Base-by-base conservation (phyloP, 768 basidiomycete genomes). In the Tubosaeta sp. region DNA sequence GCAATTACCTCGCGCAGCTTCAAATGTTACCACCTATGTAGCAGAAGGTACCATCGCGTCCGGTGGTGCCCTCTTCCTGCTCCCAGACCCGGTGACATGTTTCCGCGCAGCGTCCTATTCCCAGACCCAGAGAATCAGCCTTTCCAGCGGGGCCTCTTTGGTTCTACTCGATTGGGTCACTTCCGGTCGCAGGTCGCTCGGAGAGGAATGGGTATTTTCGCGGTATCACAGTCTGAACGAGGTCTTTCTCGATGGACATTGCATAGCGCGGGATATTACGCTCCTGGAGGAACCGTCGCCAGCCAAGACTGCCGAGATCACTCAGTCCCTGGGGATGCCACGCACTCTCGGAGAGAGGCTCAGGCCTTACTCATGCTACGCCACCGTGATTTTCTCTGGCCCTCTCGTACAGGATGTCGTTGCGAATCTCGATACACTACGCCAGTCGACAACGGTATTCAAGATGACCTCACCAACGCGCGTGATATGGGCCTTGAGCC, bases 31-130 rank as follows among this genome's bases (percentile, higher is more conserved):
- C 6, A 73, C 68, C 35, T 90, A 94, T 64, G 72, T 71, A n/a
- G 72, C 88, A 62, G 74, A 77, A 35, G 82, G 84, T 46, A 70
- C 61, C 9, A 68, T 96, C 43, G 69, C 73, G 5, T 60, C 79
- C 2, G 61, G 67, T 1, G 75, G 84, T 34, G 72, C 79, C 2
- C 75, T 97, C 44, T 81, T 94, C 61, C 77, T 96, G 43, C 81
- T 98, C 25, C 94, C 94, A 1, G 89, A 95, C 61, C 91, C 94
- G 21, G 90, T 96, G 43, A 92, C 94, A 19, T 96, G 94, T 68
- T 98, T 95, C 72, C 80, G 81, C 24, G 74, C 77, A 19, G 90
- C 95, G 8, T 80, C 79, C 0, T 98, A 98, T 70, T 78, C 79
- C 52, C 94, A 97, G 65, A 71, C 74, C 3, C 95, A 98, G 73